Evolutionary conservation across 2,329 filamentous ascomycete genomes (phyloP).

Genomic region (Didymella glomerata): DNA sequence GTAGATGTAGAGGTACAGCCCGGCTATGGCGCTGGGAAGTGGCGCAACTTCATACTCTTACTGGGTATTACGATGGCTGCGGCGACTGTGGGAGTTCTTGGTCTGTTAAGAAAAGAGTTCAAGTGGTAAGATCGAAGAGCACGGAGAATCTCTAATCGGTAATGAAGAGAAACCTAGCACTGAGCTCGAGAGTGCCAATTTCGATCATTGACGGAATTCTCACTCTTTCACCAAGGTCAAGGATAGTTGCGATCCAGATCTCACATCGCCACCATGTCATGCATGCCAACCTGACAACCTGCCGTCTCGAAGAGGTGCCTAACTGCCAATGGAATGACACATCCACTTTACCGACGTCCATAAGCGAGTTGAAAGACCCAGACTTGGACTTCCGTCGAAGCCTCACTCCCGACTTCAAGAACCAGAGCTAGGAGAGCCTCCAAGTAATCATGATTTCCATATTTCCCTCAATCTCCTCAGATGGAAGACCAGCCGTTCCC

Average conservation of each 20-base stretch:
- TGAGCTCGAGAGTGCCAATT: too few species aligned
- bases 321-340: not conserved
- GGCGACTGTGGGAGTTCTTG: not conserved
- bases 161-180: too few species aligned
- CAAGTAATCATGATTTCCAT: not conserved
- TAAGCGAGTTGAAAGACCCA: not conserved
- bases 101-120: not conserved
- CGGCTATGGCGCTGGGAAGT: constrained; percentile 2
- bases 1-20: not conserved
- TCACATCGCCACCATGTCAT: too few species aligned
- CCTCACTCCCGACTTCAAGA: not conserved
- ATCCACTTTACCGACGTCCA: not conserved
- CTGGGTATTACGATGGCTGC: not conserved
- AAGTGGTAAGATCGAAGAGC: not conserved
- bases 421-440: not conserved
- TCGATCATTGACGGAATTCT: too few species aligned
- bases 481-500: not conserved
- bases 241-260: too few species aligned
- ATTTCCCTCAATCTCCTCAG: not conserved
- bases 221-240: too few species aligned
- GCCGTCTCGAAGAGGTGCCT: not conserved
- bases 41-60: constrained; percentile 1
- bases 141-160: too few species aligned
- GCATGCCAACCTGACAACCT: not conserved
- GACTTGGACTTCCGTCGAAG: not conserved